Conservation (phyloP, 768 basidiomycete species). For the Coprinellus micaceus region DNA sequence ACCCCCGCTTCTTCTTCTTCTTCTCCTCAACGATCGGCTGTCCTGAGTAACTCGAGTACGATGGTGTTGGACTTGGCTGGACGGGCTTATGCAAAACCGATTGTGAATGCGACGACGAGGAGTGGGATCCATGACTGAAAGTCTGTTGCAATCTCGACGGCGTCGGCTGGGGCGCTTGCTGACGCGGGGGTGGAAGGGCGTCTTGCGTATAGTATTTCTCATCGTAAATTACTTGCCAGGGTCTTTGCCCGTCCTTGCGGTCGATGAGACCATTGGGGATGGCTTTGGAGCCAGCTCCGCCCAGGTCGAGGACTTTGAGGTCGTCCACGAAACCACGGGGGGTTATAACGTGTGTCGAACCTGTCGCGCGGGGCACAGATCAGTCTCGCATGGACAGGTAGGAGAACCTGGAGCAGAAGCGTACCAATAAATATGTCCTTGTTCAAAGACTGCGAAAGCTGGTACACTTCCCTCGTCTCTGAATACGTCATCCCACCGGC, state of each 20-base stretch:
- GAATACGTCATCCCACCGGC: conserved; percentile 96
- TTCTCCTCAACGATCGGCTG: conserved; percentile 46
- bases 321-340: conserved; percentile 85
- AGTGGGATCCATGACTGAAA: too few relatives aligned
- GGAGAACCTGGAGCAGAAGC: neutral
- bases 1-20: conserved; percentile 74
- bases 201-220: conserved; percentile 71
- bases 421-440: conserved; percentile 92
- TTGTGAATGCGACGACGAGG: too few relatives aligned
- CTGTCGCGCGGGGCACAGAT: conserved; percentile 34
- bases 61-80: conserved; percentile 52
- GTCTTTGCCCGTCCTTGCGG: conserved; percentile 38
- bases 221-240: conserved; percentile 77
- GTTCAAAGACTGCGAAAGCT: conserved; percentile 66
- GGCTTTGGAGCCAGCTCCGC: conserved; percentile 77
- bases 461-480: conserved; percentile 87
- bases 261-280: conserved; percentile 67
- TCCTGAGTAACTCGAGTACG: conserved; percentile 42
- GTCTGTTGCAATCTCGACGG: conserved; percentile 31
- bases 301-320: conserved; percentile 79
- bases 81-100: conserved; percentile 16
- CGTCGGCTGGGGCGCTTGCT: conserved; percentile 32
- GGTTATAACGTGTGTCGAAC: conserved; percentile 84
- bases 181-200: conserved; percentile 49
- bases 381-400: neutral